Evolutionary conservation across 2,329 filamentous ascomycete species (phyloP).

Genomic region (Colletotrichum navitas): DNA sequence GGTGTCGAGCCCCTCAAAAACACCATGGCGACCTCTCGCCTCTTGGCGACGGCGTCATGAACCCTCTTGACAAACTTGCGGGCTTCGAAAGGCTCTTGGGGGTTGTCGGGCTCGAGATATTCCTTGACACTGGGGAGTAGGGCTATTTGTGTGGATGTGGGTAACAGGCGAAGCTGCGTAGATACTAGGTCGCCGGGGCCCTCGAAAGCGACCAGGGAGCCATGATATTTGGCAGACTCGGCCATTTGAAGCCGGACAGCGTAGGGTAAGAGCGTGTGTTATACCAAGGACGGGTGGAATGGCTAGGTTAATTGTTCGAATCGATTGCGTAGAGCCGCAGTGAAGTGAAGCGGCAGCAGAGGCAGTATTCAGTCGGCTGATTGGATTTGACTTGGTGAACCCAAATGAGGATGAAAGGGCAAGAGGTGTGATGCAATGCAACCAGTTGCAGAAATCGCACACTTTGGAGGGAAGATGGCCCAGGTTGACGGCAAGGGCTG

Average conservation of each 20-base stretch:
- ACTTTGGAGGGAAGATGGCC: slow-evolving; percentile 2
- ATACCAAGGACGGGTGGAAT: neutral
- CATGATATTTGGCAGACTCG: slow-evolving; percentile 50
- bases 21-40: slow-evolving; percentile 61
- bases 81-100: slow-evolving; percentile 48
- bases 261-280: neutral
- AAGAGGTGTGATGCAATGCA: slow-evolving; percentile 25
- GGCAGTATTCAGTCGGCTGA: neutral
- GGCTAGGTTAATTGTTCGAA: neutral
- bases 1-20: slow-evolving; percentile 64
- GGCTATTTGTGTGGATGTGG: slow-evolving; percentile 68
- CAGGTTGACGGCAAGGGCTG: neutral
- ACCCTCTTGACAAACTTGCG: slow-evolving; percentile 59
- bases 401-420: neutral
- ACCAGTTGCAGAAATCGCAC: slow-evolving; percentile 36
- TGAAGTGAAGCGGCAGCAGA: neutral
- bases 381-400: neutral
- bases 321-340: too few relatives aligned
- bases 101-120: slow-evolving; percentile 55
- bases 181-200: slow-evolving; percentile 67
- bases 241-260: slow-evolving; percentile 25
- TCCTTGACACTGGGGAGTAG: slow-evolving; percentile 66
- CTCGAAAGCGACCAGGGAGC: slow-evolving; percentile 71
- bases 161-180: slow-evolving; percentile 71
- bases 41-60: slow-evolving; percentile 62